Evolutionary conservation across 2,329 filamentous ascomycete genomes (phyloP), one percentile per base, ranked within the genome.

Genomic region (Lasiodiplodia citricola): DNA sequence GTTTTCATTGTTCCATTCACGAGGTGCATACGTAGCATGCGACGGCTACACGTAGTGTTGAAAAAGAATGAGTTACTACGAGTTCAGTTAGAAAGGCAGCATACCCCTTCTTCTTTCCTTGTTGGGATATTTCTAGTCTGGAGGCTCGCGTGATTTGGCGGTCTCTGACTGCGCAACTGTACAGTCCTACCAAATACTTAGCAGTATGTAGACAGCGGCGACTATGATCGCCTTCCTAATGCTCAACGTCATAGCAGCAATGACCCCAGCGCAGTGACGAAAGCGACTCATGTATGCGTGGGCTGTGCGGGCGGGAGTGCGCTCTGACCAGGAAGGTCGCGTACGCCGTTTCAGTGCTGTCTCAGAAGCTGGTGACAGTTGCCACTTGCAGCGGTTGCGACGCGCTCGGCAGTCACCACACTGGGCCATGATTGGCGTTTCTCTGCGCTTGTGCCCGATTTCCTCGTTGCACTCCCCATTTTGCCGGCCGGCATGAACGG

Each of bases 61-160:
- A 55, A 28, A 41, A 51, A 63, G 25, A 35, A 51, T 28, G 21
- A 52, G 38, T 31, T 54, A 47, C 25, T 44, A 56, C 31, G 52
- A 57, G 23, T 35, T 2, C 10, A 13, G 64, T 23, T 47, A 47
- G 51, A 55, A 57, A 64, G 44, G 8, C 47, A 41, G 60, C 60
- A 64, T 64, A 64, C 60, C 60, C 60, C 47, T 25, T 31, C 28
- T 21, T 51, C 23, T 55, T 66, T 56, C 63, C 63, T 54, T 66
- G 31, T 57, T n/a, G 55, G 55, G 37, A 21, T 31, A 7, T 18
- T 52, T 31, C 23, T 13, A 7, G 28, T n/a, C 35, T n/a, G 51
- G 35, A 16, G 51, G 41, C 16, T 64, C 13, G 25, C n/a, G 21
- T 35, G 13, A 13, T 31, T 50, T 37, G 28, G 58, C 44, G 28